Conservation (phyloP, 2,329 filamentous ascomycete genomes). For the Leptographium procerum region DNA sequence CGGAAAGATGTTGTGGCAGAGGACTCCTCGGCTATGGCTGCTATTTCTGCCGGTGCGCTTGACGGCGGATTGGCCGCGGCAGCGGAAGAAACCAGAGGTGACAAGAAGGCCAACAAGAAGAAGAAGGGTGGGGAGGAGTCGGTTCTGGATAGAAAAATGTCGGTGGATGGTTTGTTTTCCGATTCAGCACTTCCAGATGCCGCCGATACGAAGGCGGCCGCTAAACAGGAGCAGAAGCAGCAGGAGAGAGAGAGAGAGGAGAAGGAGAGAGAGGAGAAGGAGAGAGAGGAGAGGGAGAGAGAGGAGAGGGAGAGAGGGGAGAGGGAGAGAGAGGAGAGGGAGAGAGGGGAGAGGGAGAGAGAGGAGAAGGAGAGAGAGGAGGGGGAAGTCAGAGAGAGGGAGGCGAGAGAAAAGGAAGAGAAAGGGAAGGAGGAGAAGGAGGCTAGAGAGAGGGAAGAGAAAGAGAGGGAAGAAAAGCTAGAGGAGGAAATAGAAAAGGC, state of each 20-base stretch:
- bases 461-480: slow-evolving; percentile 1
- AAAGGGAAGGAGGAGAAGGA: background rate
- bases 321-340: background rate
- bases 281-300: background rate
- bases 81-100: background rate
- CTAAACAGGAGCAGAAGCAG: background rate
- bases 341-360: background rate
- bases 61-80: background rate
- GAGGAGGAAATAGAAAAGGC: background rate
- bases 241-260: background rate
- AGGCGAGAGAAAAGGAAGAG: background rate
- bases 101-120: background rate
- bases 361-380: background rate
- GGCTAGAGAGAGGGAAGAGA: background rate
- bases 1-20: background rate
- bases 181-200: background rate
- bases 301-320: background rate
- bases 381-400: background rate
- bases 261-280: background rate
- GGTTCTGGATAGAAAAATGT: too few species aligned
- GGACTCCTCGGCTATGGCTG: background rate
- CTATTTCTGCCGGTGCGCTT: background rate
- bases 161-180: too few species aligned
- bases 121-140: background rate
- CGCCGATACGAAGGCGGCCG: background rate